These are phyloP conservation scores for Pezicula carpinea DNA, from an alignment of 2,329 filamentous ascomycete species.

Conservation along the genomic window DNA sequence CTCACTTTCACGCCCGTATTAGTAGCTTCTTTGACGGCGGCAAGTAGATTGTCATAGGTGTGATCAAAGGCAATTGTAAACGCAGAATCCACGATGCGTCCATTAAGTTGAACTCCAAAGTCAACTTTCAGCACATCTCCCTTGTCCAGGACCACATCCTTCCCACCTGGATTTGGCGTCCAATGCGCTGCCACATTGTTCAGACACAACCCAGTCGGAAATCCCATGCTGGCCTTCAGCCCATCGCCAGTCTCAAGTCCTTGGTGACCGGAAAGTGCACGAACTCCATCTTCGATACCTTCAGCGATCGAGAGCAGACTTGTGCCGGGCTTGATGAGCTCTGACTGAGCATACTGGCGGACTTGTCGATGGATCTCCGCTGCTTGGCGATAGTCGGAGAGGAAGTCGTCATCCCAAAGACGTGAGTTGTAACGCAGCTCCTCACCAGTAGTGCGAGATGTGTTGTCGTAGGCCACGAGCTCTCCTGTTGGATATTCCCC, in stretches of 20 bases:
- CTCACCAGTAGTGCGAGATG: constrained; percentile 70
- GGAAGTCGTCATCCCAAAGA: constrained; percentile 56
- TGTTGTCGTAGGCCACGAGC: constrained; percentile 75
- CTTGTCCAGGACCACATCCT: constrained; percentile 65
- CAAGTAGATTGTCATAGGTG: constrained; percentile 69
- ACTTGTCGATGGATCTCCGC: constrained; percentile 53
- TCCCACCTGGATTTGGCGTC: constrained; percentile 53
- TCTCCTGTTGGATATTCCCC: constrained; percentile 70
- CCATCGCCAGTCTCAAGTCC: constrained; percentile 47
- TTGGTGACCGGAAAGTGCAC: constrained; percentile 43
- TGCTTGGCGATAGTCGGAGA: constrained; percentile 50
- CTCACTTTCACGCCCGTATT: constrained; percentile 43
- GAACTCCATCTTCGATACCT: constrained; percentile 49
- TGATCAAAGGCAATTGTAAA: constrained; percentile 76
- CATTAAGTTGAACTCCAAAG: constrained; percentile 77
- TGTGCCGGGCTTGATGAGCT: constrained; percentile 44
- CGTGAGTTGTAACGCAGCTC: constrained; percentile 78
- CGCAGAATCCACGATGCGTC: constrained; percentile 75
- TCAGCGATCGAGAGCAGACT: constrained; percentile 44
- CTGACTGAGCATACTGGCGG: constrained; percentile 41
- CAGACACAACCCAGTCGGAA: constrained; percentile 49
- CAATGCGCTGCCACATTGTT: constrained; percentile 52
- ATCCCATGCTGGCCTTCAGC: constrained; percentile 47
- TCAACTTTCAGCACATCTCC: constrained; percentile 81
- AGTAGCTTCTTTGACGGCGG: constrained; percentile 70